Base-by-base conservation (phyloP, 257 asterid genomes). In the Osmanthus fragrans region DNA sequence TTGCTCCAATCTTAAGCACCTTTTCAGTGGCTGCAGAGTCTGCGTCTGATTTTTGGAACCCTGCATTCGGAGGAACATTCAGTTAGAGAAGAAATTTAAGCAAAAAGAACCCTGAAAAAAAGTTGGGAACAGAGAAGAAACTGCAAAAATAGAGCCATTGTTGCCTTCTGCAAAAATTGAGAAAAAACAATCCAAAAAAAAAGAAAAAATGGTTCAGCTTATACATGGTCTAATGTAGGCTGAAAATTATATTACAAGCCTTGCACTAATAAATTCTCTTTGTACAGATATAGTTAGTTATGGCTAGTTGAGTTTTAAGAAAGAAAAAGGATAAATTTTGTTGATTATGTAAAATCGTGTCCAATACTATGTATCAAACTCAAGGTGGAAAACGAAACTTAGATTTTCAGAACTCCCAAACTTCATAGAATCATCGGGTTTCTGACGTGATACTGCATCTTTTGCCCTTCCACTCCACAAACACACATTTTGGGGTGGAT, bases 1-100 rank as follows among this genome's bases (percentile, higher is more conserved):
- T 95, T 6, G 97, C 93, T 67, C 99, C 98, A 13, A 84, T 91
- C 67, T 85, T 97, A 3, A 91, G 96, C 87, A 92, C 96, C n/a
- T 91, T 89, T 80, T 95, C 96, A 0, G 92, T 91, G 39, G 90
- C 94, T 2, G 63, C 95, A 3, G 97, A 91, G 86, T 85, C 84
- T 25, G 78, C 89, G 3, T 45, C 96, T 7, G 97, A 95, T 88
- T 95, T 91, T 76, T 92, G 98, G 98, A 88, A 91, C 45, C 99
- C 97, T 64, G 84, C 89, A 69, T 88, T 91, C 8, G 93, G 92
- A 19, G 97, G 88, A 77, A 81, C 87, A 76, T 88, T 91, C 88
- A 89, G 85, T 33, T 91, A 90, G 83, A 71, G 11, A 75, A 19
- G 16, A 70, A 58, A 34, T 6, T 7, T 10, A 37, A 58, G n/a